Base-by-base conservation (phyloP, 1,284 basidiomycete species). In the Marasmius oreades region DNA sequence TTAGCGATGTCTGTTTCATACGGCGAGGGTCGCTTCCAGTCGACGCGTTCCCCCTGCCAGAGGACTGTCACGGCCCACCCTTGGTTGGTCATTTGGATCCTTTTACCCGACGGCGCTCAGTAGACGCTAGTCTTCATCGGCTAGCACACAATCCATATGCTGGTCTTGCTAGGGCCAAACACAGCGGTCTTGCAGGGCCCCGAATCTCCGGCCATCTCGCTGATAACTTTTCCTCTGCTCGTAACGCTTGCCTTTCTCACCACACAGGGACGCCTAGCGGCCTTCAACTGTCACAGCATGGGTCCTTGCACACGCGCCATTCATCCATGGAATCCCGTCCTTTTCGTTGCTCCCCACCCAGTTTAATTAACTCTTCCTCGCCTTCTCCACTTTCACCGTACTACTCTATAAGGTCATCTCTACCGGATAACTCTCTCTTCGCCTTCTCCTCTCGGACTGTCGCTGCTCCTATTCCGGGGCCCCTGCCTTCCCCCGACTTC, bases 401-500 rank as follows among this genome's bases (percentile, higher is more conserved):
- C 62, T 66, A 71, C 56, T 68, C 67, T 37, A 64, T 71, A 37
- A 70, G 77, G 42, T 71, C 72, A 11, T 77, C 76, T 23, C 64
- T 79, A 26, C 80, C 80, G 45, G 80, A 81, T 57, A 76, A 78
- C 53, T 72, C 73, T 18, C 66, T 77, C 16, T 85, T 78, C 63
- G 71, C 78, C 8, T 68, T 81, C 55, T 76, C 80, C 14, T 67
- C 78, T 28, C 80, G 86, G 33, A 64, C 73, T 5, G 66, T 84
- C 26, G 66, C 75, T 0, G 77, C 82, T 2, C 82, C 83, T 10
- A 78, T 85, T 48, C 82, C 85, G 5, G 88, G 87, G 0, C 87
- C 88, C 5, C 74, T 89, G n/a, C 88, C 87, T 5, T 76, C 78
- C 7, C 82, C 84, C 28, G 78, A 78, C 63, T 90, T 82, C 73